Evolutionary conservation across 139 green algal species (phyloP).

Genomic region (Chlorella sp.): DNA sequence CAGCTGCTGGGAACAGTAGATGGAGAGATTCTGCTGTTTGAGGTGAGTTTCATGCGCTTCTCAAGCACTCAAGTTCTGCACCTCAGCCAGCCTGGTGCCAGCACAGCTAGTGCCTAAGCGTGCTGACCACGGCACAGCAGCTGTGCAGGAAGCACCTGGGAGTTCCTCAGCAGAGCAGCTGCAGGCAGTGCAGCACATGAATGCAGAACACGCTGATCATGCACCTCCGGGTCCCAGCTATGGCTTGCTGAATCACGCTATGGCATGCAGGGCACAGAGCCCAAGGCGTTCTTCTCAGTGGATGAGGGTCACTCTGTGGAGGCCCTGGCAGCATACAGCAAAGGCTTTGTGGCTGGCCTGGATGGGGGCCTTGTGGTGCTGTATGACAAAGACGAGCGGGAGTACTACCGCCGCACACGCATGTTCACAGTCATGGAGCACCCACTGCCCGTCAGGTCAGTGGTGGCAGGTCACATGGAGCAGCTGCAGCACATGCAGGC

Average conservation of each 20-base stretch:
- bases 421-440: slow-evolving; percentile 49
- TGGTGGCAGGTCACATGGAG: too few relatives aligned
- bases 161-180: too few relatives aligned
- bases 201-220: too few relatives aligned
- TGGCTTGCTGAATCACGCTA: too few relatives aligned
- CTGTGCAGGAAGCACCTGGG: too few relatives aligned
- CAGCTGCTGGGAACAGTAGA: slow-evolving; percentile 65
- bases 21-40: slow-evolving; percentile 77
- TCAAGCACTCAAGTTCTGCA: too few relatives aligned
- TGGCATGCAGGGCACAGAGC: slow-evolving; percentile 55
- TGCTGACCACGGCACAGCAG: too few relatives aligned
- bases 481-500: too few relatives aligned
- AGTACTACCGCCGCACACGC: slow-evolving; percentile 40
- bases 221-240: too few relatives aligned
- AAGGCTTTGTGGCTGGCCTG: slow-evolving; percentile 68
- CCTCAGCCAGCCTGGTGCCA: too few relatives aligned
- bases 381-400: slow-evolving; percentile 62
- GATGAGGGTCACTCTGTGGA: slow-evolving; percentile 41
- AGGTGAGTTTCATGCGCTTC: slow-evolving; percentile 25
- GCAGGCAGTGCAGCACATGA: too few relatives aligned
- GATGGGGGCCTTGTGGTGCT: slow-evolving; percentile 46
- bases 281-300: slow-evolving; percentile 36
- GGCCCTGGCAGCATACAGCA: slow-evolving; percentile 49
- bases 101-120: too few relatives aligned
- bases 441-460: slow-evolving; percentile 23